Evolutionary conservation across 495 filamentous ascomycete species (phyloP).

Genomic region (Bryoglossum gracile): DNA sequence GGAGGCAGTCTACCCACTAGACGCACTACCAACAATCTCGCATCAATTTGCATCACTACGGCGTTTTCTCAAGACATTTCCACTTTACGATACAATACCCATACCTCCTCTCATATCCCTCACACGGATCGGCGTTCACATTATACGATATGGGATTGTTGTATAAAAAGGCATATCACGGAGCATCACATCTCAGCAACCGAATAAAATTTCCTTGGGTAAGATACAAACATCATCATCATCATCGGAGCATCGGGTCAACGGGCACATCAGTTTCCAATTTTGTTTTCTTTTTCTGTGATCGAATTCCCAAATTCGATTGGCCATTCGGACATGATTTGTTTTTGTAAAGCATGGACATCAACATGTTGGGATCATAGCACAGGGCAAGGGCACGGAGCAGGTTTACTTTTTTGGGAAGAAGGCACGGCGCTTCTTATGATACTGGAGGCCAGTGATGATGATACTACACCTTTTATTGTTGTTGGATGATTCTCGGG

Average conservation of each 20-base stretch:
- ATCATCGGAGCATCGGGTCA: slow-evolving; percentile 8
- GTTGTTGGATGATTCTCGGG: not conserved
- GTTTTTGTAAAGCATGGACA: slow-evolving; percentile 1
- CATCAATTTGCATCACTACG: slow-evolving; percentile 12
- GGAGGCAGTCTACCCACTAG: slow-evolving; percentile 38
- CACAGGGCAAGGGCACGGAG: not conserved
- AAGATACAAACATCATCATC: not conserved
- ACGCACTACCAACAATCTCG: not conserved
- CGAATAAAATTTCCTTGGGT: slow-evolving; percentile 12
- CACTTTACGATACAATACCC: slow-evolving; percentile 19
- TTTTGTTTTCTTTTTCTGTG: not conserved
- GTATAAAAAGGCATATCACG: slow-evolving; percentile 12
- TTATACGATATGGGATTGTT: slow-evolving; percentile 7
- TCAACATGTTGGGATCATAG: not conserved
- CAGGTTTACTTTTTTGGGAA: not conserved
- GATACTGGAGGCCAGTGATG: too few relatives aligned
- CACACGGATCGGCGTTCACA: slow-evolving; percentile 19
- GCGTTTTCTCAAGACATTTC: slow-evolving; percentile 15
- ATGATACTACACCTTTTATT: too few relatives aligned
- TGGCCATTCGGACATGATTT: not conserved
- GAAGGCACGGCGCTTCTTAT: not conserved
- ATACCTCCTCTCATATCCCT: slow-evolving; percentile 19
- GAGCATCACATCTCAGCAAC: slow-evolving; percentile 15
- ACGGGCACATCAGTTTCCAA: not conserved
- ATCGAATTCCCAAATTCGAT: not conserved